A percentile compares a stretch with the other conserved stretches of the same genome.
Evolutionary conservation across 2,329 filamentous ascomycete species (phyloP).

Genomic region (Aspergillus pseudonomiae): DNA sequence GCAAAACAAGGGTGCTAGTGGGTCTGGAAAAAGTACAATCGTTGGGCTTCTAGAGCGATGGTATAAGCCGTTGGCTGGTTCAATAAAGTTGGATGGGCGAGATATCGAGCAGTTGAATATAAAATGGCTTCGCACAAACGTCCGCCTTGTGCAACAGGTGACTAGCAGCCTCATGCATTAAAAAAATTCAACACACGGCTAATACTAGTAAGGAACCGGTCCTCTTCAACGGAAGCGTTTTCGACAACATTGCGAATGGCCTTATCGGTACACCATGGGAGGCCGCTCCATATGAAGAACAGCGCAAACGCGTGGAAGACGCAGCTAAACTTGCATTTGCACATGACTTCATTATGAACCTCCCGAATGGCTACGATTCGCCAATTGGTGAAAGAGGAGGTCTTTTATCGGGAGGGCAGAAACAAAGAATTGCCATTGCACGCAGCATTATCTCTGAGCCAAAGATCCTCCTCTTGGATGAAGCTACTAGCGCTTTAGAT

Average conservation of each 20-base stretch:
- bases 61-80: constrained; percentile 57
- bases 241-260: constrained; percentile 69
- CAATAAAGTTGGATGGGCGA: constrained; percentile 41
- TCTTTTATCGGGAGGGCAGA: constrained; percentile 81
- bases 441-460: constrained; percentile 78
- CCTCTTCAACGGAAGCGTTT: constrained; percentile 80
- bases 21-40: constrained; percentile 74
- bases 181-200: neutral
- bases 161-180: neutral
- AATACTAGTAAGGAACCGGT: constrained; percentile 64
- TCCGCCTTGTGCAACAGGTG: constrained; percentile 44
- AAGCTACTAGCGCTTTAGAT: constrained; percentile 85
- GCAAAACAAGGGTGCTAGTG: constrained; percentile 61
- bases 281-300: constrained; percentile 7
- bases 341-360: constrained; percentile 73
- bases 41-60: constrained; percentile 72
- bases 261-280: constrained; percentile 49
- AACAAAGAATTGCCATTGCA: constrained; percentile 86
- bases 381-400: constrained; percentile 83
- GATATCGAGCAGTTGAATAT: constrained; percentile 38
- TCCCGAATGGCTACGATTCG: constrained; percentile 81
- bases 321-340: constrained; percentile 55
- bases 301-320: constrained; percentile 11
- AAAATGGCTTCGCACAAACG: constrained; percentile 23
- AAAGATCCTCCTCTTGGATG: constrained; percentile 82